Conservation (phyloP, 768 basidiomycete genomes). For the Glaciozyma antarctica region DNA sequence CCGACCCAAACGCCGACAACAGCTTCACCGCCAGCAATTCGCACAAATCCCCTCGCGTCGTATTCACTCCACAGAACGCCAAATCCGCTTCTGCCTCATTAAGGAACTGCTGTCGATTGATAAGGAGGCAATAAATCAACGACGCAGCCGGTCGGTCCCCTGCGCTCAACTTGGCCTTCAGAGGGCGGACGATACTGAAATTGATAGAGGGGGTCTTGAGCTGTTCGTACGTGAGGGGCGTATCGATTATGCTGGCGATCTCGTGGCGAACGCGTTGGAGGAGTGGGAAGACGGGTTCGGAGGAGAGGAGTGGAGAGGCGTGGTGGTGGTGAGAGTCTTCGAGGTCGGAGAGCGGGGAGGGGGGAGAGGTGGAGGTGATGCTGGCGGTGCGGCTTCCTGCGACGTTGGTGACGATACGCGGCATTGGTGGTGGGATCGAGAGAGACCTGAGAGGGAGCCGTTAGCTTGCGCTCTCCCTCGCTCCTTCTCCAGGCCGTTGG, state of each 20-base stretch:
- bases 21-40: conserved; percentile 85
- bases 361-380: background rate
- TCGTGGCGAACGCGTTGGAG: conserved; percentile 14
- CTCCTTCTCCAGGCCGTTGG: too few species aligned
- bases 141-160: conserved; percentile 9
- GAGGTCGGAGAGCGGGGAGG: too few species aligned
- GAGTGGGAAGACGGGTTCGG: conserved; percentile 24
- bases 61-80: conserved; percentile 46
- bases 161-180: conserved; percentile 9
- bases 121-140: conserved; percentile 14
- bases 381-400: background rate
- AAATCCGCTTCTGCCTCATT: conserved; percentile 10
- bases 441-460: background rate
- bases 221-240: conserved; percentile 16
- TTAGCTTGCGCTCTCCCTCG: too few species aligned
- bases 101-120: conserved; percentile 18
- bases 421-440: background rate
- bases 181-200: conserved; percentile 20
- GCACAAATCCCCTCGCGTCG: conserved; percentile 64
- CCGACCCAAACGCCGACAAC: conserved; percentile 44
- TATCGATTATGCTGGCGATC: conserved; percentile 12
- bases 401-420: background rate
- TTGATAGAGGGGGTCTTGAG: conserved; percentile 16
- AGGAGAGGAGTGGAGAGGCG: background rate
- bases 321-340: conserved; percentile 1